phyloP scores from a whole-genome alignment of 192 early-diverging fungal species.

The Chytriomyces sp. region DNA sequence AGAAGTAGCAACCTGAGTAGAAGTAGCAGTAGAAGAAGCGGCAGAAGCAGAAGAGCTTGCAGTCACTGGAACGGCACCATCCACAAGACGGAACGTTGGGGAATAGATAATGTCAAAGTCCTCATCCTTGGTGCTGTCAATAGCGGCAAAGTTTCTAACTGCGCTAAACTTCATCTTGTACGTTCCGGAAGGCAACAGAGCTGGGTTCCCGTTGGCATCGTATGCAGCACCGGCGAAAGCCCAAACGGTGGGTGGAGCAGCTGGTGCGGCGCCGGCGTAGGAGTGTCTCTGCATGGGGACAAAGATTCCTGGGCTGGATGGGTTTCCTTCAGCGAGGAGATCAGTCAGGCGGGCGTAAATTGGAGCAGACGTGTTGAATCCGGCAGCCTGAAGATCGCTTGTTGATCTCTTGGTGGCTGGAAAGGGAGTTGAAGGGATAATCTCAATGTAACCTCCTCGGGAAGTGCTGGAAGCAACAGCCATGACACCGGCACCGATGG shows the following conservation, averaged over 20 bases:
- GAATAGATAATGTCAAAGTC: not conserved
- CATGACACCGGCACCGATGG: too few relatives aligned
- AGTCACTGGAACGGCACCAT: too few relatives aligned
- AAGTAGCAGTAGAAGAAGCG: too few relatives aligned
- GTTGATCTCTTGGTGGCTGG: not conserved
- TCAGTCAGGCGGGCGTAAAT: not conserved
- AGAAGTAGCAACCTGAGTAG: too few relatives aligned
- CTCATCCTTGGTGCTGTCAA: not conserved
- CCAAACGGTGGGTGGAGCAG: not conserved
- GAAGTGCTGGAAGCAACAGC: too few relatives aligned
- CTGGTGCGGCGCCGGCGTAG: not conserved
- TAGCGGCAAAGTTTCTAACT: not conserved
- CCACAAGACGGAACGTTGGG: too few relatives aligned
- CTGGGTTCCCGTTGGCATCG: too few relatives aligned
- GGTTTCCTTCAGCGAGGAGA: not conserved
- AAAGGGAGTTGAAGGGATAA: not conserved
- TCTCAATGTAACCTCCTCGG: too few relatives aligned
- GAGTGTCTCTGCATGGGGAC: slow-evolving; percentile 8
- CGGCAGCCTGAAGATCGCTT: not conserved
- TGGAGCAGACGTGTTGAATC: slow-evolving; percentile 21
- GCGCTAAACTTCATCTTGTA: not conserved
- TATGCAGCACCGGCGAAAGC: slow-evolving; percentile 15
- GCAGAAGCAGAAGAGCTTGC: too few relatives aligned
- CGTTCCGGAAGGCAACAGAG: not conserved
- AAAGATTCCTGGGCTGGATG: not conserved